A percentile compares a stretch with the other conserved stretches of the same genome.
Conservation (phyloP, 139 green algal genomes). For the Coelastrella sp. region DNA sequence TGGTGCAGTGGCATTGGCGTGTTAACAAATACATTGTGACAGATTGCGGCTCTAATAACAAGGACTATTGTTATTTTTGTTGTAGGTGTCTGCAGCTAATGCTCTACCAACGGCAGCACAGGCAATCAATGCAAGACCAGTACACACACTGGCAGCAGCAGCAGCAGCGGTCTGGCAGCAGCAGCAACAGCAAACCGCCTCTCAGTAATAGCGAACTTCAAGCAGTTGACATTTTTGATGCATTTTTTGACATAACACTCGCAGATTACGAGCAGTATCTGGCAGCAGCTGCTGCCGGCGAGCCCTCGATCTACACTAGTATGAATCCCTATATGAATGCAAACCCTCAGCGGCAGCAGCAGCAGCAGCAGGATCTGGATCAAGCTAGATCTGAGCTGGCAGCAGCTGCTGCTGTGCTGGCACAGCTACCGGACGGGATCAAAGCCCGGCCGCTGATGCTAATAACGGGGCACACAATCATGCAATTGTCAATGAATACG, state of each 20-base stretch:
- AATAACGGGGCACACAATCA: background rate
- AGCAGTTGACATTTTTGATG: constrained; percentile 33
- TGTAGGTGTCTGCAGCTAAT: constrained; percentile 42
- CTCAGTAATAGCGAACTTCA: background rate
- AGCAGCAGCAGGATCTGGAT: constrained; percentile 16
- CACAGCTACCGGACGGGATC: background rate
- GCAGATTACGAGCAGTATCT: constrained; percentile 28
- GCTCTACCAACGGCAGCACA: constrained; percentile 34
- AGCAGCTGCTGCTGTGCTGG: background rate
- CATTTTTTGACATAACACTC: constrained; percentile 37
- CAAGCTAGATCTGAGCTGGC: background rate
- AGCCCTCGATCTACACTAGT: constrained; percentile 22
- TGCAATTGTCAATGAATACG: background rate
- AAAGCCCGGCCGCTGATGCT: constrained; percentile 2
- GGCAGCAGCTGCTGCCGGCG: constrained; percentile 12
- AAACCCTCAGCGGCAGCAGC: background rate
- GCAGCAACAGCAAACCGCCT: background rate
- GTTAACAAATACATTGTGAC: background rate
- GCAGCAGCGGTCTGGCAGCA: background rate
- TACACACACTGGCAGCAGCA: constrained; percentile 21
- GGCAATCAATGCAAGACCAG: constrained; percentile 2
- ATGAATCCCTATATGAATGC: background rate
- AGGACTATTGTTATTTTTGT: background rate
- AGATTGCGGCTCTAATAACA: background rate
- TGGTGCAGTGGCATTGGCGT: background rate